Conservation (phyloP, 1,139 yeast genomes). For the Waltiozyma sp. region DNA sequence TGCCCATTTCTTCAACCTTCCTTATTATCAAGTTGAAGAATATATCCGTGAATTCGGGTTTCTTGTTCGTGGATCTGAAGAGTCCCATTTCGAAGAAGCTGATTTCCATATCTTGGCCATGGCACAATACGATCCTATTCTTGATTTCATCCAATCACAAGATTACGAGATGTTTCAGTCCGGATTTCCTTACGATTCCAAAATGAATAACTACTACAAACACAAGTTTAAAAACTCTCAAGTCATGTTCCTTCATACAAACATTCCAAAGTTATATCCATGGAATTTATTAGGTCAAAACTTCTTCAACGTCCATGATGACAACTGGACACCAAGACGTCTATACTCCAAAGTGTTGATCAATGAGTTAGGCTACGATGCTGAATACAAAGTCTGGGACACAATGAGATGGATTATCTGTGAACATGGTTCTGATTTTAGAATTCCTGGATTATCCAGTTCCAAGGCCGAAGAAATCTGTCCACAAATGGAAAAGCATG, state of each 20-base stretch:
- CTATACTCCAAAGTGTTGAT: constrained; percentile 11
- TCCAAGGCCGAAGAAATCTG: constrained; percentile 9
- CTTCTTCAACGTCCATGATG: constrained; percentile 10
- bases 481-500: constrained; percentile 6
- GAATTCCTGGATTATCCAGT: constrained; percentile 13
- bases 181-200: constrained; percentile 8
- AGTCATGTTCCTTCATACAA: constrained; percentile 17
- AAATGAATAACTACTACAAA: constrained; percentile 11
- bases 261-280: constrained; percentile 19
- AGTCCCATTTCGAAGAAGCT: constrained; percentile 5
- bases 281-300: constrained; percentile 18
- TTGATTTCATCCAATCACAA: constrained; percentile 18
- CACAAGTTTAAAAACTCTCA: constrained; percentile 14
- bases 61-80: constrained; percentile 1
- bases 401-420: constrained; percentile 16
- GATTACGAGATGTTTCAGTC: constrained; percentile 9
- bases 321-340: constrained; percentile 12
- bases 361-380: constrained; percentile 16
- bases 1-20: constrained; percentile 48
- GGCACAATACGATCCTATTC: constrained; percentile 19
- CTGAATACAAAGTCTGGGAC: constrained; percentile 16
- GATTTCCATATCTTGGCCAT: constrained; percentile 16
- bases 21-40: constrained; percentile 54
- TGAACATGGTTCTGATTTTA: constrained; percentile 17
- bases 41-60: constrained; percentile 16